Evolutionary conservation across 2,329 filamentous ascomycete species (phyloP).

Genomic region (Helminthosporium solani): DNA sequence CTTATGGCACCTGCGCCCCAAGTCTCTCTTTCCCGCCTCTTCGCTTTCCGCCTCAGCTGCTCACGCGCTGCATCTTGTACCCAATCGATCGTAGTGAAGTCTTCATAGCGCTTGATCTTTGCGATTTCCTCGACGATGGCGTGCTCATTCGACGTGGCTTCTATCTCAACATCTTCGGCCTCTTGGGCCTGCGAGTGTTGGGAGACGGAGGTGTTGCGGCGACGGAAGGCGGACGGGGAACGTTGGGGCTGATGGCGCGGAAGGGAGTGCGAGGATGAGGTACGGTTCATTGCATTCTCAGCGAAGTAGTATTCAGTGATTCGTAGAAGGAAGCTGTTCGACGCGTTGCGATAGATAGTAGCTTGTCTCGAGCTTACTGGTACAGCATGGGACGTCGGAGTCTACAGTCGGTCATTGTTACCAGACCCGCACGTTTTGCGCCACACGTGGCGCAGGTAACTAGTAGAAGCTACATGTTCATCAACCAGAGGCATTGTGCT

Average conservation of each 20-base stretch:
- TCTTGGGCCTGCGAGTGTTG: conserved; percentile 63
- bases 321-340: background rate
- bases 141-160: conserved; percentile 59
- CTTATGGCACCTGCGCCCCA: conserved; percentile 55
- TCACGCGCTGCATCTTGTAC: conserved; percentile 95
- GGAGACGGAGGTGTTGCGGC: conserved; percentile 67
- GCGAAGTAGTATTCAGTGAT: background rate
- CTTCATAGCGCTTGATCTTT: conserved; percentile 97
- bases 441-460: background rate
- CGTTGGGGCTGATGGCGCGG: conserved; percentile 22
- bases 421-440: background rate
- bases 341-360: background rate
- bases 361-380: background rate
- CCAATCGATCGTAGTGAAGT: conserved; percentile 99
- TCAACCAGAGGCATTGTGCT: too few species aligned
- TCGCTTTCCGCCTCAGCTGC: conserved; percentile 75
- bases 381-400: background rate
- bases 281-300: conserved; percentile 49
- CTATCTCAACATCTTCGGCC: conserved; percentile 58
- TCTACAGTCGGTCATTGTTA: background rate
- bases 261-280: conserved; percentile 40
- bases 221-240: conserved; percentile 52
- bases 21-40: conserved; percentile 69
- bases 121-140: conserved; percentile 92
- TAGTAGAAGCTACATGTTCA: too few species aligned